These are phyloP conservation scores for Epichloe bromicola DNA, from an alignment of 2,329 filamentous ascomycete species.

Conservation along the genomic window DNA sequence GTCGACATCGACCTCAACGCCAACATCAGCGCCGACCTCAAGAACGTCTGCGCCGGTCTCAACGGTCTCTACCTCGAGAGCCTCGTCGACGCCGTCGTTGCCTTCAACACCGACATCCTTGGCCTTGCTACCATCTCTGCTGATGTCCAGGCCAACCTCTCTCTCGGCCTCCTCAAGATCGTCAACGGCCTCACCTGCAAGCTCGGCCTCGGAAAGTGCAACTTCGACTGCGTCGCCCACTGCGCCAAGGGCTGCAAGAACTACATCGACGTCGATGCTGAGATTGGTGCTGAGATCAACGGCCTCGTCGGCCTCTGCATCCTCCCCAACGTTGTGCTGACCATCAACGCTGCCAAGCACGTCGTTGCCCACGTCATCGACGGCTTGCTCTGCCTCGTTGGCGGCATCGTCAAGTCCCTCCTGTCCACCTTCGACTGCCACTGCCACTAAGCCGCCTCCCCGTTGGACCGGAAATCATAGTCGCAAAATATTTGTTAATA, in stretches of 20 bases:
- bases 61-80: slow-evolving; percentile 20
- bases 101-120: slow-evolving; percentile 25
- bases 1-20: slow-evolving; percentile 11
- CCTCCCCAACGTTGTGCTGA: slow-evolving; percentile 18
- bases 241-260: slow-evolving; percentile 25
- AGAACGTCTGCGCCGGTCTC: slow-evolving; percentile 19
- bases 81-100: slow-evolving; percentile 18
- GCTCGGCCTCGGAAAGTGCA: slow-evolving; percentile 20
- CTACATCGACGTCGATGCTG: slow-evolving; percentile 20
- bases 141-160: slow-evolving; percentile 15
- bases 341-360: slow-evolving; percentile 13
- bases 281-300: slow-evolving; percentile 13
- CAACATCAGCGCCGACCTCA: slow-evolving; percentile 18
- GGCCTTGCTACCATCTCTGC: slow-evolving; percentile 16
- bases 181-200: slow-evolving; percentile 16
- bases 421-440: slow-evolving; percentile 20
- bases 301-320: slow-evolving; percentile 21
- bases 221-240: slow-evolving; percentile 25
- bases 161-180: slow-evolving; percentile 13
- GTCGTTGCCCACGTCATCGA: slow-evolving; percentile 16
- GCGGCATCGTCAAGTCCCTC: slow-evolving; percentile 17
- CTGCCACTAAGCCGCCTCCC: slow-evolving; percentile 13
- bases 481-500: neutral
- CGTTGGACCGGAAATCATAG: neutral
- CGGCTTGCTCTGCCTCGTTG: slow-evolving; percentile 21